Evolutionary conservation across 2,329 filamentous ascomycete genomes (phyloP), one percentile per base, ranked within the genome.

Genomic region (Pseudopyricularia cyperi): DNA sequence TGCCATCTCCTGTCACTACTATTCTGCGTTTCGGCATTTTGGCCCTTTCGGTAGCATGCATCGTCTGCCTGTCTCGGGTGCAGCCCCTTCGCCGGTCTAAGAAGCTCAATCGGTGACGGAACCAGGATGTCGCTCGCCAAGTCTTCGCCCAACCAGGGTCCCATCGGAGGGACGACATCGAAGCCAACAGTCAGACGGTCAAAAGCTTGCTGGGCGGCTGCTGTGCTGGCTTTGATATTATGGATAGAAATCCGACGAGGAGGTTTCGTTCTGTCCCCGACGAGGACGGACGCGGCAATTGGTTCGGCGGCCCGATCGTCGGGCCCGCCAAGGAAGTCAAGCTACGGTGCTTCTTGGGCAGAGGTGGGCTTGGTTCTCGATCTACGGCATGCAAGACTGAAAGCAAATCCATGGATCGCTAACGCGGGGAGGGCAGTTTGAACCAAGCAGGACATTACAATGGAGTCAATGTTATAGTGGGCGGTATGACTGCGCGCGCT

Each of bases 381-480:
- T 15, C 6, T 14, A 1, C 14, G 4, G 24, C 4, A 12, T 24
- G 7, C 22, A 22, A 24, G 12, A 44, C 8, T 2, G 7, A 24
- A 9, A 24, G 12, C 39, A 24, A 26, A 8, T 26, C 11, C 12
- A 22, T 12, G 24, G 19, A 44, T 4, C 22, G 14, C 39, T 44
- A 14, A 44, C 19, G 6, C 4, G 12, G 2, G 5, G 22, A 44
- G 11, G n/a, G 14, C 33, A 49, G 48, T 19, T 49, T 12, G 22
- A 49, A 26, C 33, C 48, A 28, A 65, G 62, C 50, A 59, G 57
- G 26, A 60, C 59, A 5, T 50, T 70, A 2, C 42, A 55, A 3
- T 70, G 67, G 68, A 60, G 65, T 1, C 46, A 56, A 1, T 70
- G 68, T 55, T 68, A 65, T 42, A 53, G 62, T n/a, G 59, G 57